Evolutionary conservation across 1,139 yeast species (phyloP).

Genomic region (Kluyveromyces sp.): DNA sequence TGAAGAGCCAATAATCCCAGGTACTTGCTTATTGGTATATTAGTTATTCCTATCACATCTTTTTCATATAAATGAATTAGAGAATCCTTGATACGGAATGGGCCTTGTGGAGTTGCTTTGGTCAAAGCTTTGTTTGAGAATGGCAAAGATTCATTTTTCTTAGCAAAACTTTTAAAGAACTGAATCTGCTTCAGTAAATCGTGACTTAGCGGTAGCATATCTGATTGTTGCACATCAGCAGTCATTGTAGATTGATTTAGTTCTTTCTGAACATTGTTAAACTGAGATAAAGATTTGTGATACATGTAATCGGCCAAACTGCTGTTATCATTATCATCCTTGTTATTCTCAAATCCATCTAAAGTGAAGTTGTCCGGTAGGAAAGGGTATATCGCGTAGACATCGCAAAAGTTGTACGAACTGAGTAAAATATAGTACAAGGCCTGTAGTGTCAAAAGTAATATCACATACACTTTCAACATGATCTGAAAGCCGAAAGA

Average conservation of each 20-base stretch:
- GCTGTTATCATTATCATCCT: neutral
- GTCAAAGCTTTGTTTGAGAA: neutral
- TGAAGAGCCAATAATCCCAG: slow-evolving; percentile 14
- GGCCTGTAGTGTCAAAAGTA: slow-evolving; percentile 38
- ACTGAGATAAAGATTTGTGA: slow-evolving; percentile 1
- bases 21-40: slow-evolving; percentile 24
- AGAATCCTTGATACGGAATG: slow-evolving; percentile 43
- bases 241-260: neutral
- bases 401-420: slow-evolving; percentile 40
- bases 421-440: slow-evolving; percentile 44
- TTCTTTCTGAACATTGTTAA: neutral
- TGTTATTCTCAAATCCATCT: neutral
- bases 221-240: neutral
- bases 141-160: neutral
- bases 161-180: neutral
- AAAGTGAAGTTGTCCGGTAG: slow-evolving; percentile 31
- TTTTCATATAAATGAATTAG: slow-evolving; percentile 40
- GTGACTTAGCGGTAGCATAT: neutral
- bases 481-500: slow-evolving; percentile 27
- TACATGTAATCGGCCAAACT: slow-evolving; percentile 1
- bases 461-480: slow-evolving; percentile 31
- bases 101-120: slow-evolving; percentile 38
- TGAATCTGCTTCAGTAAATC: slow-evolving; percentile 4
- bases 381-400: slow-evolving; percentile 50
- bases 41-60: slow-evolving; percentile 33